These are phyloP conservation scores for Rhexocercosporidium sp. DNA, from an alignment of 2,329 filamentous ascomycete genomes.

Conservation along the genomic window DNA sequence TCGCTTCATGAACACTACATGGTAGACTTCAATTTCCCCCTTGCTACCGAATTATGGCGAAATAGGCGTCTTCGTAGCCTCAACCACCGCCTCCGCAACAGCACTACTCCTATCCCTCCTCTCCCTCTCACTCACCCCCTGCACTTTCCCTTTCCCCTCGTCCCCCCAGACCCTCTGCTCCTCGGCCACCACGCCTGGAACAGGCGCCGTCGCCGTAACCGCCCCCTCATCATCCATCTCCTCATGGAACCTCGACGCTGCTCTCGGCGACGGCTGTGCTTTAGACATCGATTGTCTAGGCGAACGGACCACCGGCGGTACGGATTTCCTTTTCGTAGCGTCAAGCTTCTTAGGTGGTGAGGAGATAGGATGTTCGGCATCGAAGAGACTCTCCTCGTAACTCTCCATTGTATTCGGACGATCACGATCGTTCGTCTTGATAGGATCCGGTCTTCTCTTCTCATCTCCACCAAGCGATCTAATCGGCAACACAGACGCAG, in stretches of 20 bases:
- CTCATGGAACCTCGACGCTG: conserved; percentile 25
- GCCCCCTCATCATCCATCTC: conserved; percentile 24
- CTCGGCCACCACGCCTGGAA: not conserved
- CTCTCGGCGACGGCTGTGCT: conserved; percentile 11
- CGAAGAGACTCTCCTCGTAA: conserved; percentile 42
- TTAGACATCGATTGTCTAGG: not conserved
- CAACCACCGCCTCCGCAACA: conserved; percentile 34
- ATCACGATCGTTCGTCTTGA: conserved; percentile 26
- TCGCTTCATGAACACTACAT: no score
- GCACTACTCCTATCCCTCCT: conserved; percentile 20
- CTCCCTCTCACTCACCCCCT: conserved; percentile 23
- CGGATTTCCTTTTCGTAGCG: not conserved
- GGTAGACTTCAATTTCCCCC: no score
- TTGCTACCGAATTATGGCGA: conserved; percentile 26
- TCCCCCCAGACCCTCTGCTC: conserved; percentile 25
- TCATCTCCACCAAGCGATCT: conserved; percentile 13
- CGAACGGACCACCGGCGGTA: not conserved
- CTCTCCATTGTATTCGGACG: conserved; percentile 37
- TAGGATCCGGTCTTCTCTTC: conserved; percentile 21
- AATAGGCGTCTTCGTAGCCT: conserved; percentile 34
- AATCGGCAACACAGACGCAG: not conserved
- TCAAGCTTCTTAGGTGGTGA: not conserved
- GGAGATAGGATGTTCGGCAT: conserved; percentile 34
- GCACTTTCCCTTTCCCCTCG: conserved; percentile 19
- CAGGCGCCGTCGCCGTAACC: not conserved